Percentiles rank a stretch among this genome's conserved stretches.
phyloP scores from a whole-genome alignment of 108 stramenopile species.

The Aureococcus anophagefferens region DNA sequence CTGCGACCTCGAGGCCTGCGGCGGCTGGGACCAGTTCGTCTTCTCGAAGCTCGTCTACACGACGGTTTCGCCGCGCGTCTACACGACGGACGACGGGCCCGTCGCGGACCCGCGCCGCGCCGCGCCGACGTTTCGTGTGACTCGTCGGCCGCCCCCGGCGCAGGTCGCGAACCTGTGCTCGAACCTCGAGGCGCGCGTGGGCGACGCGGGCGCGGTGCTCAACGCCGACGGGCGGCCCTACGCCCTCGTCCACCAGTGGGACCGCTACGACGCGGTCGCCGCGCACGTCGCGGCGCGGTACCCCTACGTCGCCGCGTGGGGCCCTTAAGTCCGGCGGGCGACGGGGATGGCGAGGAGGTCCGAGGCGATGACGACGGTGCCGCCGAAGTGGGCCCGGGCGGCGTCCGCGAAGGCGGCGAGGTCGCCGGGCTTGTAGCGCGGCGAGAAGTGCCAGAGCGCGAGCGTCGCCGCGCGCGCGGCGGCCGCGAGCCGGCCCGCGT shows the following conservation, averaged over 20 bases:
- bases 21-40: background rate
- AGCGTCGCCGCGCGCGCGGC: background rate
- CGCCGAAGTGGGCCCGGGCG: background rate
- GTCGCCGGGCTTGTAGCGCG: constrained; percentile 6
- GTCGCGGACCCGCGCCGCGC: too few species aligned
- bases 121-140: too few species aligned
- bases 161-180: background rate
- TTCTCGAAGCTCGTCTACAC: background rate
- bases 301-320: too few species aligned
- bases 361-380: background rate
- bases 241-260: background rate
- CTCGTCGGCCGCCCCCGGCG: too few species aligned
- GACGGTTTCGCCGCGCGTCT: background rate
- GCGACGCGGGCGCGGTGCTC: background rate
- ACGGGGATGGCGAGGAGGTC: background rate
- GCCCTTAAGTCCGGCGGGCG: background rate
- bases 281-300: too few species aligned
- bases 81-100: background rate
- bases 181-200: background rate
- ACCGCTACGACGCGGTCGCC: background rate
- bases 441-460: constrained; percentile 18
- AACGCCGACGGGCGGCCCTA: background rate
- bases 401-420: background rate
- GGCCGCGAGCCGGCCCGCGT: constrained; percentile 12
- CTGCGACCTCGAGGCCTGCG: background rate